These are phyloP conservation scores for Scolecobasidium constrictum DNA, from an alignment of 2,329 filamentous ascomycete species.

Conservation along the genomic window DNA sequence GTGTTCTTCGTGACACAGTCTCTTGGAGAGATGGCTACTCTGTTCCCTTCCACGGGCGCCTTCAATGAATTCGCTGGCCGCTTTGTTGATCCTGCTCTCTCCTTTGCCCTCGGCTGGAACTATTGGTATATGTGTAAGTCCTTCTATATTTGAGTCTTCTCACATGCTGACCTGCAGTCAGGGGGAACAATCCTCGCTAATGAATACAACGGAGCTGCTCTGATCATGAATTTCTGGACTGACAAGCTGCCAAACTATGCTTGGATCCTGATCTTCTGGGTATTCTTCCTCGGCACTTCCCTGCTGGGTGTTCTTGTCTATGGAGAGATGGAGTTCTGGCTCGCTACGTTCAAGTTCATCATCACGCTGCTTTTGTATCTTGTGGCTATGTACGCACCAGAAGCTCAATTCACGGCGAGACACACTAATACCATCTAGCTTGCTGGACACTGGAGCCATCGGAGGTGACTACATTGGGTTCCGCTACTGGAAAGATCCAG, in stretches of 20 bases:
- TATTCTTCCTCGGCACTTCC: constrained; percentile 69
- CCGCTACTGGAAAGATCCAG: constrained; percentile 57
- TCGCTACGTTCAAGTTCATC: constrained; percentile 71
- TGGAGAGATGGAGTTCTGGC: constrained; percentile 62
- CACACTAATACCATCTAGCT: no score
- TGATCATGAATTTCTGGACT: constrained; percentile 77
- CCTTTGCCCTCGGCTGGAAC: constrained; percentile 93
- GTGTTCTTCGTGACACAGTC: constrained; percentile 87
- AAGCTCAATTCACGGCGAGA: no score
- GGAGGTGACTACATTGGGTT: constrained; percentile 68
- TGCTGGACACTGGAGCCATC: constrained; percentile 69
- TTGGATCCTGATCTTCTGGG: constrained; percentile 74
- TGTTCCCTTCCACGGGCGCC: constrained; percentile 83
- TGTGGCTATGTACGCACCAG: constrained; percentile 52
- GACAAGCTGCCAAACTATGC: constrained; percentile 54
- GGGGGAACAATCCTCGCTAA: constrained; percentile 44
- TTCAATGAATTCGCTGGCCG: constrained; percentile 88
- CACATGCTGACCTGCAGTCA: constrained; percentile 20
- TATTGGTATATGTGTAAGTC: constrained; percentile 45
- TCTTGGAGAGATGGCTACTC: constrained; percentile 82
- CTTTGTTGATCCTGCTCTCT: constrained; percentile 88
- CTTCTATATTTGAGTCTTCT: constrained; percentile 49
- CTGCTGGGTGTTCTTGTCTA: constrained; percentile 81
- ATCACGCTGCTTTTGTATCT: constrained; percentile 56
- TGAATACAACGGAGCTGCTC: constrained; percentile 17